phyloP scores from a whole-genome alignment of 768 basidiomycete species.

The Kockovaella imperatae region DNA sequence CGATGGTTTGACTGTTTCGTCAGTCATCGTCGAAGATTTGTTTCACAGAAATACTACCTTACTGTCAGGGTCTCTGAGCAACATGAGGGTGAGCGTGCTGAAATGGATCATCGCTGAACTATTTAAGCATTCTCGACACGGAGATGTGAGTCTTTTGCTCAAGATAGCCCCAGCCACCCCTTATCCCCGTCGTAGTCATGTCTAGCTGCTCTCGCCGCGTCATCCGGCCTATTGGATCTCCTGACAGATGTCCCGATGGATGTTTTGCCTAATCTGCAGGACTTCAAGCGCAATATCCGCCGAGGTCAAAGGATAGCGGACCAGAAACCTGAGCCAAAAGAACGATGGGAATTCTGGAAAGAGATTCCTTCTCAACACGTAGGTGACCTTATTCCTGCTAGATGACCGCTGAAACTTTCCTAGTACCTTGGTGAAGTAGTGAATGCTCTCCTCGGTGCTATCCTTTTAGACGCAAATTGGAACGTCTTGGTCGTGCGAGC shows the following conservation, averaged over 20 bases:
- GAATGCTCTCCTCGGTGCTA: slow-evolving; percentile 25
- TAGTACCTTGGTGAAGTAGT: slow-evolving; percentile 14
- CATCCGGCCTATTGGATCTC: slow-evolving; percentile 9
- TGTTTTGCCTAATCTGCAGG: neutral
- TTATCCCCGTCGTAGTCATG: neutral
- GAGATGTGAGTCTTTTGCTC: slow-evolving; percentile 7
- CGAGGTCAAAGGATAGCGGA: neutral
- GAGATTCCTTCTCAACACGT: slow-evolving; percentile 8
- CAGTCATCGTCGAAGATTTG: slow-evolving; percentile 24
- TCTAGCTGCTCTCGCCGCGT: neutral
- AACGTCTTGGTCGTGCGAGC: slow-evolving; percentile 4
- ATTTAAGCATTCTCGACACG: slow-evolving; percentile 7
- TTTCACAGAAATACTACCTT: slow-evolving; percentile 11
- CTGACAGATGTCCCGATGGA: neutral
- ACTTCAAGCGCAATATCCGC: slow-evolving; percentile 5
- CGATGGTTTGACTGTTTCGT: neutral
- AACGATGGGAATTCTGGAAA: slow-evolving; percentile 17
- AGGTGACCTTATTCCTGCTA: neutral
- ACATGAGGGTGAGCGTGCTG: slow-evolving; percentile 17
- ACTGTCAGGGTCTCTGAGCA: slow-evolving; percentile 17
- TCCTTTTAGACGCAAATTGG: slow-evolving; percentile 15
- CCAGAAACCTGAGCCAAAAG: neutral
- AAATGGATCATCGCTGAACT: neutral
- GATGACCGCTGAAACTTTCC: neutral
- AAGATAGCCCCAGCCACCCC: neutral